A percentile compares a stretch with the other conserved stretches of the same genome.
phyloP scores from a whole-genome alignment of 192 early-diverging fungal species.

The Chytriomyces confervae region DNA sequence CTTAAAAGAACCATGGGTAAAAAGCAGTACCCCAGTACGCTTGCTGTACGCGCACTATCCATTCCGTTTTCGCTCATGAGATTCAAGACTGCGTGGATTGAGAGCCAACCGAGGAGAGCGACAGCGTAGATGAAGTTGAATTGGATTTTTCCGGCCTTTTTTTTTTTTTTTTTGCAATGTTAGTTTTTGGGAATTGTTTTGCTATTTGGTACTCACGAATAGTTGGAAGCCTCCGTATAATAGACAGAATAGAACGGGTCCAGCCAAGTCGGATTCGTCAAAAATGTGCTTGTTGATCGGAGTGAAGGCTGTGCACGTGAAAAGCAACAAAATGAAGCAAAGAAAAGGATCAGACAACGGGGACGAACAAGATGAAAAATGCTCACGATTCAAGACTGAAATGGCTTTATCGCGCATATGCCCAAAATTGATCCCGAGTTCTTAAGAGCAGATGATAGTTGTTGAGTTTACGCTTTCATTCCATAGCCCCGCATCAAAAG shows the following conservation, averaged over 20 bases:
- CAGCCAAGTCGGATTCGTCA: conserved; percentile 96
- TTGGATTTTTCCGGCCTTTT: conserved; percentile 86
- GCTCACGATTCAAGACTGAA: conserved; percentile 36
- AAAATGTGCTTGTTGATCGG: conserved; percentile 73
- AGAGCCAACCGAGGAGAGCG: conserved; percentile 82
- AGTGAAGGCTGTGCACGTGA: conserved; percentile 49
- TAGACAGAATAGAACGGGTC: conserved; percentile 85
- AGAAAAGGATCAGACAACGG: no score
- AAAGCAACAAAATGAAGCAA: conserved; percentile 14
- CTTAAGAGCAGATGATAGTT: conserved; percentile 51
- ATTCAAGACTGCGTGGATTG: conserved; percentile 88
- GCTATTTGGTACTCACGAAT: conserved; percentile 54
- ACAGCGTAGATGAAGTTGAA: conserved; percentile 98
- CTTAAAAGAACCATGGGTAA: conserved; percentile 93
- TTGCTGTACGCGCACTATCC: conserved; percentile 85
- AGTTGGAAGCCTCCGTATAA: conserved; percentile 80
- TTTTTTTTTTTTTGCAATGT: background rate
- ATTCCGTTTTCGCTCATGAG: conserved; percentile 91
- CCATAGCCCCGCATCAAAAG: conserved; percentile 7
- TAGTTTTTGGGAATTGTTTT: background rate
- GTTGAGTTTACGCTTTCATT: no score
- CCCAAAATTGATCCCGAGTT: conserved; percentile 92
- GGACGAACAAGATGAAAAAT: background rate
- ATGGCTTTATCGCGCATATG: conserved; percentile 84
- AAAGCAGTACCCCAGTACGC: conserved; percentile 96